Evolutionary conservation across 768 basidiomycete species (phyloP).

Genomic region (Termitomyces sp.): DNA sequence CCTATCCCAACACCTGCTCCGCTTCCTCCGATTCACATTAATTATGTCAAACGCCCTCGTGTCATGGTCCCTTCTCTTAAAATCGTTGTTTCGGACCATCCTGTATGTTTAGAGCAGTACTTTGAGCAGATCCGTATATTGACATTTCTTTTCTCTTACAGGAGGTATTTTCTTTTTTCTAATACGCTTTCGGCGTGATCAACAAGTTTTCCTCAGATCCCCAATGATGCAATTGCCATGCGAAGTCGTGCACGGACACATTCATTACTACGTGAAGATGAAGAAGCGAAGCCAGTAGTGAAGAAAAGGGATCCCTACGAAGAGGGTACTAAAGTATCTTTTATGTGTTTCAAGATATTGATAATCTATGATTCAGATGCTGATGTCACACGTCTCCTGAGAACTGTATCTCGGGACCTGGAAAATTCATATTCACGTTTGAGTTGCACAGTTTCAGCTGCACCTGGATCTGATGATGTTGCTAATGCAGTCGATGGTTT

Average conservation of each 20-base stretch:
- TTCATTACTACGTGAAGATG: background rate
- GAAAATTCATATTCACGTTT: background rate
- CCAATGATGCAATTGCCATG: background rate
- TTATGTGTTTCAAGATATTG: background rate
- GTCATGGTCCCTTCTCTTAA: conserved; percentile 4
- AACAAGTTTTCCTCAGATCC: background rate
- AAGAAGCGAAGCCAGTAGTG: background rate
- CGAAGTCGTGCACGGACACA: background rate
- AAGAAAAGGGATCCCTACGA: conserved; percentile 20
- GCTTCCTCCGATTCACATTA: conserved; percentile 14
- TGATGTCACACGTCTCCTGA: conserved; percentile 10
- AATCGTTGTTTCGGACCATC: background rate
- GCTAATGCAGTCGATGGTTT: background rate
- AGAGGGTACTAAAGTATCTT: conserved; percentile 10
- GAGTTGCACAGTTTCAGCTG: background rate
- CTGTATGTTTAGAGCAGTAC: background rate
- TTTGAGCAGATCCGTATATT: background rate
- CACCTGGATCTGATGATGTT: background rate
- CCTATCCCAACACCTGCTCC: conserved; percentile 22
- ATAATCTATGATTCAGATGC: conserved; percentile 2
- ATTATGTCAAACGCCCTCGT: conserved; percentile 19
- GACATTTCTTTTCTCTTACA: background rate
- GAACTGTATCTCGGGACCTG: background rate
- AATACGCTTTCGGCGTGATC: background rate
- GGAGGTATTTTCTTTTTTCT: background rate